A percentile compares a stretch with the other conserved stretches of the same genome.
Conservation (phyloP, 2,329 filamentous ascomycete species). For the Sporothrix inflata region DNA sequence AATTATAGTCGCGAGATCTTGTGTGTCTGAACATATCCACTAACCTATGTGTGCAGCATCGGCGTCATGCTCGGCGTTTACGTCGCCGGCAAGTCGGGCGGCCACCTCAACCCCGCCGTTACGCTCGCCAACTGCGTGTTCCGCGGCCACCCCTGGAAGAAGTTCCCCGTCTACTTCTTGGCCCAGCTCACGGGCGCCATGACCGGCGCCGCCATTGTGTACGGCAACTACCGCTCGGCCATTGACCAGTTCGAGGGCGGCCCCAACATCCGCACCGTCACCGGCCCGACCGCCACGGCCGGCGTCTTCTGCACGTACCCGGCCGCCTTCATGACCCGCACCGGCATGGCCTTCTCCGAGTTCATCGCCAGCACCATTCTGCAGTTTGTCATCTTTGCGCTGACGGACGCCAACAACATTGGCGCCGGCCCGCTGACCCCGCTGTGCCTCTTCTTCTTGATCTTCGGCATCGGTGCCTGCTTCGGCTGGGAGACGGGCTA, state of each 20-base stretch:
- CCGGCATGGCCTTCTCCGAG: constrained; percentile 61
- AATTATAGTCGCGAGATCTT: background rate
- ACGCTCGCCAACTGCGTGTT: constrained; percentile 52
- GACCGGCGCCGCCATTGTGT: constrained; percentile 56
- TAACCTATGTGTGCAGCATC: constrained; percentile 48
- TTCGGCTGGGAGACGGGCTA: constrained; percentile 58
- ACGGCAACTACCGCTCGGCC: constrained; percentile 60
- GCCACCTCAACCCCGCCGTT: constrained; percentile 59
- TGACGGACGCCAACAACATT: constrained; percentile 61
- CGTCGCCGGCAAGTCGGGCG: constrained; percentile 48
- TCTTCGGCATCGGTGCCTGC: constrained; percentile 57
- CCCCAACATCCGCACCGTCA: constrained; percentile 39
- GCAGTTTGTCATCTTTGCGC: constrained; percentile 60
- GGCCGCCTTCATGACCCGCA: constrained; percentile 52
- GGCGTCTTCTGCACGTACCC: constrained; percentile 60
- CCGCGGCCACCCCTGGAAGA: constrained; percentile 63
- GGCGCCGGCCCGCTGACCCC: constrained; percentile 53
- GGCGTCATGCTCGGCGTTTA: constrained; percentile 73
- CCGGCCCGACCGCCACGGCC: constrained; percentile 53
- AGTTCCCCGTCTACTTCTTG: constrained; percentile 60
- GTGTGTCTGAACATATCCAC: background rate
- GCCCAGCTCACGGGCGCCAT: constrained; percentile 61
- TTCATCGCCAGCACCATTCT: constrained; percentile 63
- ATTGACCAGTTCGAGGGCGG: constrained; percentile 39
- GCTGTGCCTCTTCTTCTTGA: constrained; percentile 51